Conservation (phyloP, 2,329 filamentous ascomycete species). For the Coccinonectria pachysandricola region DNA sequence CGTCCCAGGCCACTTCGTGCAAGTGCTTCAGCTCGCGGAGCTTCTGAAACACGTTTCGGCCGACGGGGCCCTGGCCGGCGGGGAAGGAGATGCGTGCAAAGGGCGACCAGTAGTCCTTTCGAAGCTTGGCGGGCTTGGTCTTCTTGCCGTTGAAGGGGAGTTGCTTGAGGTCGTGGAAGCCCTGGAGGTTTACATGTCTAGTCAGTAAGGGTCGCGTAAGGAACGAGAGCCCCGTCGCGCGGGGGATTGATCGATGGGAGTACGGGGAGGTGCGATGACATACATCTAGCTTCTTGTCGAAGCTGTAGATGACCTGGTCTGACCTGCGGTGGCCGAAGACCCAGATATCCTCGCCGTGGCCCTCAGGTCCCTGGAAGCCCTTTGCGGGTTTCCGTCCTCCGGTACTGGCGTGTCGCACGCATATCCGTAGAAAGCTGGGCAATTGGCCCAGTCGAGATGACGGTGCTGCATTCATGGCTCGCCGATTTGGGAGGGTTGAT, state of each 20-base stretch:
- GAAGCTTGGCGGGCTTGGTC: slow-evolving; percentile 49
- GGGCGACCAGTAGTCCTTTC: slow-evolving; percentile 58
- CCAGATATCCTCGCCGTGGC: slow-evolving; percentile 49
- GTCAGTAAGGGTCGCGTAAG: too few relatives aligned
- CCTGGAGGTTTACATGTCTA: too few relatives aligned
- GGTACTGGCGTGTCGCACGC: slow-evolving; percentile 29
- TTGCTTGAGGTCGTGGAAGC: slow-evolving; percentile 40
- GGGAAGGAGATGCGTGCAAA: slow-evolving; percentile 51
- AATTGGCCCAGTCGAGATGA: slow-evolving; percentile 30
- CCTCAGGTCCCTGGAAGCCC: slow-evolving; percentile 21
- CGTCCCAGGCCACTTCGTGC: slow-evolving; percentile 52
- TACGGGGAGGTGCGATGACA: too few relatives aligned
- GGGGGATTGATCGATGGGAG: too few relatives aligned
- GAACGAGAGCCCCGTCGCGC: too few relatives aligned
- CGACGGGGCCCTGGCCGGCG: slow-evolving; percentile 38
- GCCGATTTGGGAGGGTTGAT: slow-evolving; percentile 15
- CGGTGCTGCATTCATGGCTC: slow-evolving; percentile 29
- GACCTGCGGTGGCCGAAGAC: slow-evolving; percentile 40
- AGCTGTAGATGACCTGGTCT: slow-evolving; percentile 44
- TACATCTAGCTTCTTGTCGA: slow-evolving; percentile 35
- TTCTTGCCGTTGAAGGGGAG: slow-evolving; percentile 60
- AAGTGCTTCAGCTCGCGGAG: slow-evolving; percentile 53
- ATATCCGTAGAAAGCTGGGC: slow-evolving; percentile 30
- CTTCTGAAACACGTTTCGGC: slow-evolving; percentile 50
- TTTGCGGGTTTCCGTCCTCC: slow-evolving; percentile 13